Conservation (phyloP, 1,139 yeast genomes). For the Yamadazyma taylorii region DNA sequence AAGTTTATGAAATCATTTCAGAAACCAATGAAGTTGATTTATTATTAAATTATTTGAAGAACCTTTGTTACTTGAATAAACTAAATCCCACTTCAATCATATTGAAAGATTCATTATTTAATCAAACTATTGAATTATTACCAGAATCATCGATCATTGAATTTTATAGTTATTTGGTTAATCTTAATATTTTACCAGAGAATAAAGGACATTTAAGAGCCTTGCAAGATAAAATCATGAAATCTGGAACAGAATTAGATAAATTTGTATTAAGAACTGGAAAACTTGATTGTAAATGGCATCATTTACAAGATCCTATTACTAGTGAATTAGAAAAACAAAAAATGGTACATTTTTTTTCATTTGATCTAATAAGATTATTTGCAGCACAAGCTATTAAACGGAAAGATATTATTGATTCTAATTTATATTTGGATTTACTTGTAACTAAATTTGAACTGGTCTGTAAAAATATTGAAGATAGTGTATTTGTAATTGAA, state of each 20-base stretch:
- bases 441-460: slow-evolving; percentile 39
- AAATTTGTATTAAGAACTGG: slow-evolving; percentile 41
- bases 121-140: slow-evolving; percentile 20
- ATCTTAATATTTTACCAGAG: slow-evolving; percentile 33
- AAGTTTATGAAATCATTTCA: slow-evolving; percentile 23
- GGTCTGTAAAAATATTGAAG: slow-evolving; percentile 18
- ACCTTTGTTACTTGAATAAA: slow-evolving; percentile 23
- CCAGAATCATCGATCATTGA: slow-evolving; percentile 23
- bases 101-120: slow-evolving; percentile 20
- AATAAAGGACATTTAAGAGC: slow-evolving; percentile 15
- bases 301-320: slow-evolving; percentile 26
- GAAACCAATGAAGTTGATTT: slow-evolving; percentile 17
- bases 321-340: slow-evolving; percentile 19
- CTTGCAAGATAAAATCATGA: slow-evolving; percentile 25
- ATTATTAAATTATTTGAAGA: slow-evolving; percentile 23
- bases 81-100: slow-evolving; percentile 27
- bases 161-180: slow-evolving; percentile 34
- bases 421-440: slow-evolving; percentile 36
- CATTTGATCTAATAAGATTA: slow-evolving; percentile 27
- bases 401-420: slow-evolving; percentile 30
- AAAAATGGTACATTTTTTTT: slow-evolving; percentile 33
- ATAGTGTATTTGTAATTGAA: slow-evolving; percentile 11
- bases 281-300: slow-evolving; percentile 37
- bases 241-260: slow-evolving; percentile 31
- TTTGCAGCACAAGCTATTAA: slow-evolving; percentile 26